A percentile compares a stretch with the other conserved stretches of the same genome.
Evolutionary conservation across 2,329 filamentous ascomycete species (phyloP).

Genomic region (Sporothrix sp.): DNA sequence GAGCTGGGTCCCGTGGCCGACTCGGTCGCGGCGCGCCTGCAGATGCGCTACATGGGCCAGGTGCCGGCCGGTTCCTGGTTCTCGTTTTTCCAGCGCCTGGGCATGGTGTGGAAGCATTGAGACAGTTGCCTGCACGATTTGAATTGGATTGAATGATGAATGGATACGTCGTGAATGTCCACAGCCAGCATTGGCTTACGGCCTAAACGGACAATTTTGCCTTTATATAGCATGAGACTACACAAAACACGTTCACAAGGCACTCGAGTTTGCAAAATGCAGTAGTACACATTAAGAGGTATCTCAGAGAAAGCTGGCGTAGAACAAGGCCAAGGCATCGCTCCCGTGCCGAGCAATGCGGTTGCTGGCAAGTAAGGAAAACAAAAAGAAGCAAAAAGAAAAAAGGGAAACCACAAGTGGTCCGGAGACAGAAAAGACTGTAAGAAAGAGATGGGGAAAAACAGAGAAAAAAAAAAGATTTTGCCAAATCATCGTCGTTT

Average conservation of each 20-base stretch:
- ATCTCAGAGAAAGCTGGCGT: neutral
- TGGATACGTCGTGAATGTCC: too few relatives aligned
- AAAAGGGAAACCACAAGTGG: neutral
- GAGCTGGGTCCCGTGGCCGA: neutral
- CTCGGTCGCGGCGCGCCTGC: neutral
- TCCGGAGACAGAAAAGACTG: neutral
- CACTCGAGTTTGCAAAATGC: neutral
- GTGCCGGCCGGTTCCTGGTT: neutral
- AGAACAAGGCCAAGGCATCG: neutral
- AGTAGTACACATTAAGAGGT: constrained; percentile 10
- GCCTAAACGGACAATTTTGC: too few relatives aligned
- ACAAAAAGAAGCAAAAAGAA: neutral
- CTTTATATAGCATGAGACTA: too few relatives aligned
- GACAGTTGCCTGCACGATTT: too few relatives aligned
- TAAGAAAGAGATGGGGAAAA: too few relatives aligned
- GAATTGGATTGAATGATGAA: too few relatives aligned
- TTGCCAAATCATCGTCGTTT: too few relatives aligned
- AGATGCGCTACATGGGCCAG: neutral
- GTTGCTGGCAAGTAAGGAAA: neutral
- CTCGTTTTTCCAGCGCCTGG: constrained; percentile 1
- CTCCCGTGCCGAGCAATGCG: neutral
- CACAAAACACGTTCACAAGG: too few relatives aligned
- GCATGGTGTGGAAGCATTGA: neutral
- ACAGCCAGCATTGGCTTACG: too few relatives aligned
- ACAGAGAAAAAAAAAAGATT: neutral